phyloP scores from a whole-genome alignment of 352 stramenopile species.

The Pelagophyceae sp. region DNA sequence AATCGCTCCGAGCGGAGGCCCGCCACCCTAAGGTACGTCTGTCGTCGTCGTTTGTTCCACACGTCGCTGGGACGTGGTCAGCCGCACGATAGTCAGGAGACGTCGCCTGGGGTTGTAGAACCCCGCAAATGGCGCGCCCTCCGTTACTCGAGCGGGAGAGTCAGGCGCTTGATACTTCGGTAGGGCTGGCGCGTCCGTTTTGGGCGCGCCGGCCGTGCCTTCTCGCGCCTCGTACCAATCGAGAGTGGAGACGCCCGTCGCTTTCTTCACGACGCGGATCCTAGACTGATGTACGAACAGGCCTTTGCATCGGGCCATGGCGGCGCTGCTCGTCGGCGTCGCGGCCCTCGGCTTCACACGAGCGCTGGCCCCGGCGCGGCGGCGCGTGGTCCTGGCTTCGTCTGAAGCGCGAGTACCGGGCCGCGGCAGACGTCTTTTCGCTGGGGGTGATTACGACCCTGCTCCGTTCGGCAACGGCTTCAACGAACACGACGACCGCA shows the following conservation, averaged over 20 bases:
- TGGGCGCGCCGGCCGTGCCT: background rate
- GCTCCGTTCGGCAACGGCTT: too few species aligned
- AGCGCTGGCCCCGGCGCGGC: background rate
- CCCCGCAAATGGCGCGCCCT: background rate
- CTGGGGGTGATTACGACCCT: too few species aligned
- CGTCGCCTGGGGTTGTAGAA: background rate
- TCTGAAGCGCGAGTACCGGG: too few species aligned
- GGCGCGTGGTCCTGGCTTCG: background rate
- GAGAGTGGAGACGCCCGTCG: background rate
- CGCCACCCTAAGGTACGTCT: too few species aligned
- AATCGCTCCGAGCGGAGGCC: too few species aligned
- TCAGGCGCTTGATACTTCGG: background rate
- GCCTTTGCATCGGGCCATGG: background rate
- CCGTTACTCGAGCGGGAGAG: background rate
- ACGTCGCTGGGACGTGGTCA: too few species aligned
- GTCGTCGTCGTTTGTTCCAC: too few species aligned
- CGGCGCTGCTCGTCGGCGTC: background rate
- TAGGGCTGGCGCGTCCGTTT: background rate
- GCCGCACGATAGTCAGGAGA: background rate
- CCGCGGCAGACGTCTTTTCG: too few species aligned
- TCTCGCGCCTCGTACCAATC: background rate
- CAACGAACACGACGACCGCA: background rate
- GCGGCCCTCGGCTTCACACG: background rate
- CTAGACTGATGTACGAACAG: background rate
- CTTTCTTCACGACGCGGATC: background rate